Conservation (phyloP, 169 alveolate species). For the Plasmodium gaboni region DNA sequence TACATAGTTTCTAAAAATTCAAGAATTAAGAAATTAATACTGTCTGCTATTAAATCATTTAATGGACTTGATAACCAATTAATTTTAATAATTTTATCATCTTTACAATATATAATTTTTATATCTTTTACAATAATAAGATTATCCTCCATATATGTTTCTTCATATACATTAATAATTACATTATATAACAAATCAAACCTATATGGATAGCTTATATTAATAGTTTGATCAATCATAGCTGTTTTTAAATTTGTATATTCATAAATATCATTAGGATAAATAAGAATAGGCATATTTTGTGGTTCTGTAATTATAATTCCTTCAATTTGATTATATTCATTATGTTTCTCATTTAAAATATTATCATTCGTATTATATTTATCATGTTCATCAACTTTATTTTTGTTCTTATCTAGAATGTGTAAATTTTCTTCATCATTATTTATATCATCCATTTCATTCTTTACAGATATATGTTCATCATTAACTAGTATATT, state of each 20-base stretch:
- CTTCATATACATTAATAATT: slow-evolving; percentile 78
- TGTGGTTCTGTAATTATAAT: slow-evolving; percentile 76
- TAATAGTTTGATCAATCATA: slow-evolving; percentile 79
- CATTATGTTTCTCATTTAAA: neutral
- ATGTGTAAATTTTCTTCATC: neutral
- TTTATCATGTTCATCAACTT: slow-evolving; percentile 1
- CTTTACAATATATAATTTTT: slow-evolving; percentile 27
- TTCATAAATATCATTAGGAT: slow-evolving; percentile 80
- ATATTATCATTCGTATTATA: neutral
- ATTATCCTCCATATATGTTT: slow-evolving; percentile 57
- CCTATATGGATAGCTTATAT: slow-evolving; percentile 74
- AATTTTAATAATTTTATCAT: slow-evolving; percentile 48
- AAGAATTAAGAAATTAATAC: slow-evolving; percentile 81
- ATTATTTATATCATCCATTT: neutral
- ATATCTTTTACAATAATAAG: slow-evolving; percentile 65
- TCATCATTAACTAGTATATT: neutral
- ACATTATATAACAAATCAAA: slow-evolving; percentile 74
- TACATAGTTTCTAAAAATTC: slow-evolving; percentile 72
- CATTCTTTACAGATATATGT: neutral
- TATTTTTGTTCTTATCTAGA: neutral
- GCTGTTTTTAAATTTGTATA: slow-evolving; percentile 77
- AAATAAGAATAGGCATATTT: slow-evolving; percentile 65
- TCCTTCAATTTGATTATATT: slow-evolving; percentile 63
- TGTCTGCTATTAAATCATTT: slow-evolving; percentile 85
- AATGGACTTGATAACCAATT: slow-evolving; percentile 81